Conservation (phyloP, 805 yeast genomes). For the Kregervanrija delftensis region DNA sequence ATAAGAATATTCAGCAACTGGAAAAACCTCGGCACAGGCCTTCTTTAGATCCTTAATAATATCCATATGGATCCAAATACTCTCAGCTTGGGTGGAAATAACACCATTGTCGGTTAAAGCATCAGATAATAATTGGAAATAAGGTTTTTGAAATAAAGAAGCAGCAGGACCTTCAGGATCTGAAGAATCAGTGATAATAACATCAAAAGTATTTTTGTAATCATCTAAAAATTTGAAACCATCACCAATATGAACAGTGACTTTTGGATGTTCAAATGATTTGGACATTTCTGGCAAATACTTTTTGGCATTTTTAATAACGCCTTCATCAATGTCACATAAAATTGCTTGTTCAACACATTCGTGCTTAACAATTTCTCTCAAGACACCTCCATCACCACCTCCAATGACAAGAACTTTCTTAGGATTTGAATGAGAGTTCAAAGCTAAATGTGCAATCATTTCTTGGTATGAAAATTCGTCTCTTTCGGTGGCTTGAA, state of each 20-base stretch:
- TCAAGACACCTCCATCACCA: constrained; percentile 97
- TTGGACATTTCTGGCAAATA: constrained; percentile 84
- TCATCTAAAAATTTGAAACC: constrained; percentile 94
- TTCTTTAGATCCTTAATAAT: constrained; percentile 76
- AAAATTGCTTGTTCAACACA: constrained; percentile 81
- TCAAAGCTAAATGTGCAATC: constrained; percentile 91
- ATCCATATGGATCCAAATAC: constrained; percentile 85
- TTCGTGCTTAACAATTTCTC: constrained; percentile 89
- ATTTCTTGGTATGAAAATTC: constrained; percentile 97
- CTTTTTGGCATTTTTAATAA: constrained; percentile 77
- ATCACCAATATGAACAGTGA: constrained; percentile 86
- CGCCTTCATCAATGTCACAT: constrained; percentile 94
- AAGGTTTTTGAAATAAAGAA: constrained; percentile 84
- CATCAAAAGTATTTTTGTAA: constrained; percentile 82
- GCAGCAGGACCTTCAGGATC: constrained; percentile 99
- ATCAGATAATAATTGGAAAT: constrained; percentile 73
- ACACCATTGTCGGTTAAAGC: constrained; percentile 95
- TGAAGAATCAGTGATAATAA: constrained; percentile 93
- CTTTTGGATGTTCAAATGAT: constrained; percentile 83
- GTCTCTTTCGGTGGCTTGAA: constrained; percentile 95
- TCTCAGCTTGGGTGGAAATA: constrained; percentile 90
- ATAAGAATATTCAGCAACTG: constrained; percentile 85
- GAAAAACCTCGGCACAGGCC: constrained; percentile 81
- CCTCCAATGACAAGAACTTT: constrained; percentile 94
- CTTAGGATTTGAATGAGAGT: constrained; percentile 92